Percentiles rank a stretch among this genome's conserved stretches.
Conservation (phyloP, 192 early-diverging fungal species). For the Backusella australiensis region DNA sequence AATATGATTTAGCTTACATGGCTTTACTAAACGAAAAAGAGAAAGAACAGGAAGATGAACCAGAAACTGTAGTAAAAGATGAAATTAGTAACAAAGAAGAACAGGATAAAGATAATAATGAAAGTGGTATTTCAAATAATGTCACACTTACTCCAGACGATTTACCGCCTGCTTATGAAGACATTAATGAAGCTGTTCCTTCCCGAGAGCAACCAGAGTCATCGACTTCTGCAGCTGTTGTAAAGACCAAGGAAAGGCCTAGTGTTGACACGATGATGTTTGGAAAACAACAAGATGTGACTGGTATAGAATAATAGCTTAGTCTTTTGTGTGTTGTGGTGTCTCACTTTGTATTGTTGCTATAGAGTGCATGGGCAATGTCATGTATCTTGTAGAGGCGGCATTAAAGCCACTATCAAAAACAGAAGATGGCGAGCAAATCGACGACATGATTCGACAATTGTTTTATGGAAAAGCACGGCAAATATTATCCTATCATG, state of each 20-base stretch:
- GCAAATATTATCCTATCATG: slow-evolving; percentile 40
- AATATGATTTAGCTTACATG: slow-evolving; percentile 58
- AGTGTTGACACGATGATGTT: slow-evolving; percentile 37
- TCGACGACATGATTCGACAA: slow-evolving; percentile 29
- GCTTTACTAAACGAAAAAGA: slow-evolving; percentile 42
- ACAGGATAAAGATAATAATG: background rate
- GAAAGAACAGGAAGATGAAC: background rate
- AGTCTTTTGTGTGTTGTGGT: background rate
- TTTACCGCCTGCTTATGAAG: slow-evolving; percentile 2
- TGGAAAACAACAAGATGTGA: slow-evolving; percentile 72
- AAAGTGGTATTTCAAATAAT: background rate
- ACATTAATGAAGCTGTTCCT: background rate
- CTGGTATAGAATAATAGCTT: slow-evolving; percentile 34
- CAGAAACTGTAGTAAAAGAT: background rate
- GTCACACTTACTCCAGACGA: background rate
- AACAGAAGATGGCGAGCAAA: slow-evolving; percentile 15
- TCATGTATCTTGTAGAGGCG: slow-evolving; percentile 58
- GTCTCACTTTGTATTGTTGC: background rate
- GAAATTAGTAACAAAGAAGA: background rate
- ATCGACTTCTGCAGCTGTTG: background rate
- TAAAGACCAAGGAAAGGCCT: slow-evolving; percentile 1
- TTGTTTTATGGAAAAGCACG: slow-evolving; percentile 54
- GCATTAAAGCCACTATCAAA: slow-evolving; percentile 48
- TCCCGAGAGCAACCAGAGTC: background rate
- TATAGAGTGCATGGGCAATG: slow-evolving; percentile 70